These are phyloP conservation scores for Sanghuangporus baumii DNA, from an alignment of 1,284 basidiomycete genomes.

Conservation along the genomic window DNA sequence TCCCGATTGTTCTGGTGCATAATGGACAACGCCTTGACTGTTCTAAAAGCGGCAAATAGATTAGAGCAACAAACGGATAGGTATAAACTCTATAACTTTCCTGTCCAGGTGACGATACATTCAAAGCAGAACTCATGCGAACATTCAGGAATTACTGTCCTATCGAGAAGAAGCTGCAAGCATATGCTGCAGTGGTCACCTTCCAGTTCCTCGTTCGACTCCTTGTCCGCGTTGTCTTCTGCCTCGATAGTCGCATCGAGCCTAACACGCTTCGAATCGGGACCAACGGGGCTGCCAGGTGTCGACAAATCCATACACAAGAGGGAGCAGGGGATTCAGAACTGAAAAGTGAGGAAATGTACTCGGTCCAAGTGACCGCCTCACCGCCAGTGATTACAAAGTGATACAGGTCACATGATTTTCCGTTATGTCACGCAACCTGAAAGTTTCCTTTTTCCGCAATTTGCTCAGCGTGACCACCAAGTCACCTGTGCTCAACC, in stretches of 20 bases:
- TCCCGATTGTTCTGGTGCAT: constrained; percentile 69
- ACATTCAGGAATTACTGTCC: constrained; percentile 74
- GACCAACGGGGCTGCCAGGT: not conserved
- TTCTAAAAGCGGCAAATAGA: constrained; percentile 32
- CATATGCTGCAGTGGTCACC: constrained; percentile 65
- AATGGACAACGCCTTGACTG: constrained; percentile 78
- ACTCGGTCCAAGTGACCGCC: not conserved
- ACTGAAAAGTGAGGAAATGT: not conserved
- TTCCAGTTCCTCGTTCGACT: constrained; percentile 22
- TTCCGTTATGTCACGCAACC: not conserved
- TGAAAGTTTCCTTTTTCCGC: not conserved
- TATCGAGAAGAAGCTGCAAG: constrained; percentile 67
- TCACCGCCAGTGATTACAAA: not conserved
- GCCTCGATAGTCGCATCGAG: constrained; percentile 22
- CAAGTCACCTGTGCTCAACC: not conserved
- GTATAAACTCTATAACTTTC: constrained; percentile 35
- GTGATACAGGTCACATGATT: not conserved
- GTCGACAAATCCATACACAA: not conserved
- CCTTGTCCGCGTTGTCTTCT: not conserved
- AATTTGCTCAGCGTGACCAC: not conserved
- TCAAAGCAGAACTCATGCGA: constrained; percentile 89
- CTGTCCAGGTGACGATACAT: constrained; percentile 79
- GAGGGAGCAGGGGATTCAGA: not conserved
- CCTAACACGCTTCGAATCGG: constrained; percentile 28
- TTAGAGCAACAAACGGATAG: not conserved